Percentiles rank a stretch among this genome's conserved stretches.
These are phyloP conservation scores for Hibiscus trionum DNA, from an alignment of 345 rosid genomes.

Conservation along the genomic window DNA sequence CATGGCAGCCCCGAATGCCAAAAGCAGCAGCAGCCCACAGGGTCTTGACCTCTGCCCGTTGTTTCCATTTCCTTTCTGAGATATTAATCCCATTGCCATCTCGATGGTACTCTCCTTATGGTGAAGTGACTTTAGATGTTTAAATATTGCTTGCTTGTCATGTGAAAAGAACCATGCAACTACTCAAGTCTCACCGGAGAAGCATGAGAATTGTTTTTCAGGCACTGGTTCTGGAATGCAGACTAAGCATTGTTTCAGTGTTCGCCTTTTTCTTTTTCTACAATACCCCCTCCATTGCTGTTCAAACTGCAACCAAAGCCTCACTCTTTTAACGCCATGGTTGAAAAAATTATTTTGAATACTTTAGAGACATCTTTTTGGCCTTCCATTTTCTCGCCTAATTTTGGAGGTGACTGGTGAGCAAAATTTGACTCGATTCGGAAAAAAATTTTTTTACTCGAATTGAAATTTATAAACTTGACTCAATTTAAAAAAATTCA, in stretches of 20 bases:
- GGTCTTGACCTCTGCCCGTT: slow-evolving; percentile 28
- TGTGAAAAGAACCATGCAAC: not conserved
- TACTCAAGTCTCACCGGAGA: not conserved
- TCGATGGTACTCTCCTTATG: not conserved
- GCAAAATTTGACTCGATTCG: too few relatives aligned
- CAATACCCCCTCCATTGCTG: not conserved
- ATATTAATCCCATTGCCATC: slow-evolving; percentile 20
- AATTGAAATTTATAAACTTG: too few relatives aligned
- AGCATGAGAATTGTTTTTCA: not conserved
- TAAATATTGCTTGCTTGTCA: not conserved
- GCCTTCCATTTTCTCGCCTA: too few relatives aligned
- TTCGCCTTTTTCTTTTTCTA: not conserved
- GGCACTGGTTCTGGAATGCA: not conserved
- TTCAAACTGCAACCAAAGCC: too few relatives aligned
- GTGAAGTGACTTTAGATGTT: not conserved
- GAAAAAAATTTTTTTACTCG: too few relatives aligned
- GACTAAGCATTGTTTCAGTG: not conserved
- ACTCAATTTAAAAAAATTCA: too few relatives aligned
- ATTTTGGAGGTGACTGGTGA: too few relatives aligned
- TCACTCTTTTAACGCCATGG: too few relatives aligned
- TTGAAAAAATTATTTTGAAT: too few relatives aligned
- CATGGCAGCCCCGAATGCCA: slow-evolving; percentile 55
- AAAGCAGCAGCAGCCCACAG: slow-evolving; percentile 37
- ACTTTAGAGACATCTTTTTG: too few relatives aligned
- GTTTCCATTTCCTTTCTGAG: slow-evolving; percentile 20